Percentiles rank a stretch among this genome's conserved stretches.
phyloP scores from a whole-genome alignment of 352 stramenopile genomes.

The Globisporangium barbulae region DNA sequence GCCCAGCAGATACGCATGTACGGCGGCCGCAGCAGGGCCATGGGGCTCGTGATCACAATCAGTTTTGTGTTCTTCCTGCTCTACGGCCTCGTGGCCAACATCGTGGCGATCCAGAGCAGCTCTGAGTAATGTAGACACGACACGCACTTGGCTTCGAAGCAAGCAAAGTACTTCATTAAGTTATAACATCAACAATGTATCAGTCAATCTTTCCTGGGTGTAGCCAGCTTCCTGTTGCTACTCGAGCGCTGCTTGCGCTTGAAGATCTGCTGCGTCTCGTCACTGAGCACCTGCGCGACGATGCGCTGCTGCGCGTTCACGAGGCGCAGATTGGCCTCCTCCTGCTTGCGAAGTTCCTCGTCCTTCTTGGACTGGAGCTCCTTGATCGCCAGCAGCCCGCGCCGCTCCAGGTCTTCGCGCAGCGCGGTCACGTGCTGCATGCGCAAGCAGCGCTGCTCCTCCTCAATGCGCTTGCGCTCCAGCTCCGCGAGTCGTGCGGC shows the following conservation, averaged over 20 bases:
- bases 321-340: slow-evolving; percentile 29
- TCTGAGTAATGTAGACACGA: background rate
- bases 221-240: background rate
- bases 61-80: slow-evolving; percentile 31
- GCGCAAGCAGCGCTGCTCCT: slow-evolving; percentile 28
- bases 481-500: slow-evolving; percentile 21
- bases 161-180: background rate
- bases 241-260: slow-evolving; percentile 12
- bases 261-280: slow-evolving; percentile 36
- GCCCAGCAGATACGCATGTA: slow-evolving; percentile 38
- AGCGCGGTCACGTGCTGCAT: slow-evolving; percentile 25
- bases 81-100: slow-evolving; percentile 31
- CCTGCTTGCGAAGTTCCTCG: slow-evolving; percentile 35
- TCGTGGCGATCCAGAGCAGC: slow-evolving; percentile 17
- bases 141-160: too few relatives aligned
- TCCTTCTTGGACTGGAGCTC: slow-evolving; percentile 48
- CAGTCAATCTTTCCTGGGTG: background rate
- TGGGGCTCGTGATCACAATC: slow-evolving; percentile 23
- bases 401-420: slow-evolving; percentile 37
- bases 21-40: slow-evolving; percentile 27
- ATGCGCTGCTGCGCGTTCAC: slow-evolving; percentile 29
- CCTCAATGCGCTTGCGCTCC: slow-evolving; percentile 22
- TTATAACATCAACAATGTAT: background rate
- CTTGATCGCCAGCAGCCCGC: slow-evolving; percentile 33
- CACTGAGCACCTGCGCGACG: slow-evolving; percentile 30